Evolutionary conservation across 1,139 yeast genomes (phyloP).

Genomic region (Blastobotrys serpentis): DNA sequence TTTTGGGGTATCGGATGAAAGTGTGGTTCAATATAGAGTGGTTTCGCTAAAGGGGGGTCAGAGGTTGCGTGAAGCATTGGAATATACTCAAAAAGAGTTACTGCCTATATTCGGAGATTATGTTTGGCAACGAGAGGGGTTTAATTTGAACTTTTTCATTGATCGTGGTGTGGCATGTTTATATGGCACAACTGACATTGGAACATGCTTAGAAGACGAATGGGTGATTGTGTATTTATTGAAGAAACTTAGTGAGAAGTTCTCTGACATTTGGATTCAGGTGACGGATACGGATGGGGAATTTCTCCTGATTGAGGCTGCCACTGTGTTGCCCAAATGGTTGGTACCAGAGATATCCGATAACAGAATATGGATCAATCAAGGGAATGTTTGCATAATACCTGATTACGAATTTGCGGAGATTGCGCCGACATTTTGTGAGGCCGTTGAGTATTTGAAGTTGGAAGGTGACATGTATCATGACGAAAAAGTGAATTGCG

Average conservation of each 20-base stretch:
- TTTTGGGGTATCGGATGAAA: conserved; percentile 5
- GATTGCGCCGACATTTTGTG: conserved; percentile 12
- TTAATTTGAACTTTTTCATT: conserved; percentile 20
- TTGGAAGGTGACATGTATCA: conserved; percentile 7
- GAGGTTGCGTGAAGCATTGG: conserved; percentile 6
- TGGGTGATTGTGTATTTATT: conserved; percentile 47
- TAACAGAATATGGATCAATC: conserved; percentile 41
- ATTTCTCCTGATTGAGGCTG: conserved; percentile 51
- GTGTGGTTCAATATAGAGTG: conserved; percentile 1
- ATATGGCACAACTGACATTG: conserved; percentile 47
- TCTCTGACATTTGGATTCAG: conserved; percentile 46
- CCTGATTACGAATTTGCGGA: conserved; percentile 21
- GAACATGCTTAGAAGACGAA: conserved; percentile 48
- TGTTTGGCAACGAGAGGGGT: conserved; percentile 33
- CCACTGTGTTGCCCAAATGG: conserved; percentile 48
- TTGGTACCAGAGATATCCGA: conserved; percentile 43
- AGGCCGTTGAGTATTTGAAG: conserved; percentile 17
- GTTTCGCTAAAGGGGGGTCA: background rate
- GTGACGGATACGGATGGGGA: conserved; percentile 59
- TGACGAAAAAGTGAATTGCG: conserved; percentile 13
- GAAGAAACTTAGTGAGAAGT: conserved; percentile 39
- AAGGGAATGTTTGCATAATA: conserved; percentile 29
- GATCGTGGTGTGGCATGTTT: conserved; percentile 36
- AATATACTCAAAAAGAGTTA: background rate
- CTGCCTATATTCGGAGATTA: conserved; percentile 20